phyloP scores from a whole-genome alignment of 192 early-diverging fungal species.

The Coemansia sp. region DNA sequence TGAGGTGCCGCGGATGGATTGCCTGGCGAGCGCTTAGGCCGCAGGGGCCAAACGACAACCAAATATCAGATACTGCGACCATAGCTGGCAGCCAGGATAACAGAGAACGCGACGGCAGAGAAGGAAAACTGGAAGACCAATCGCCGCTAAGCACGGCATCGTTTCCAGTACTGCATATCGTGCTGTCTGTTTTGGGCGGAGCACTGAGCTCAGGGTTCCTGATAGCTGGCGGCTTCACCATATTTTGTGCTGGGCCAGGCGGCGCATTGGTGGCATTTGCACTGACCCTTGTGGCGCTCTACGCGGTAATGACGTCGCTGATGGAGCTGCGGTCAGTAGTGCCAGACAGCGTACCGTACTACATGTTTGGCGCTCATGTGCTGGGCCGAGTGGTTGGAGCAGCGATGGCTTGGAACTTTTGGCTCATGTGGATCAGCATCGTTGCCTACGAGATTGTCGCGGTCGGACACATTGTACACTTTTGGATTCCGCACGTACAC shows the following conservation, averaged over 20 bases:
- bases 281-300: constrained; percentile 4
- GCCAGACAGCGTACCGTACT: constrained; percentile 17
- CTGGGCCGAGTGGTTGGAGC: constrained; percentile 18
- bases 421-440: constrained; percentile 26
- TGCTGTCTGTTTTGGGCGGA: constrained; percentile 3
- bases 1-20: not conserved
- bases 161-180: not conserved
- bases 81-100: not conserved
- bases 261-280: constrained; percentile 19
- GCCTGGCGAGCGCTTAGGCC: not conserved
- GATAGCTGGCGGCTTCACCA: constrained; percentile 20
- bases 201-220: constrained; percentile 17
- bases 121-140: not conserved
- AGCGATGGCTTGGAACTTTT: constrained; percentile 22
- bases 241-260: constrained; percentile 22
- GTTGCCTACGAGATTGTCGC: constrained; percentile 20
- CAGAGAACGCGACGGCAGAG: not conserved
- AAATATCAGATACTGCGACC: not conserved
- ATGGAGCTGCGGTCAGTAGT: constrained; percentile 24
- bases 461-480: constrained; percentile 16
- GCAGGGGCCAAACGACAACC: not conserved
- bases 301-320: constrained; percentile 25
- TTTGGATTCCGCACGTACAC: constrained; percentile 23
- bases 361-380: constrained; percentile 20
- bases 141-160: not conserved